These are phyloP conservation scores for Setaria viridis DNA, from an alignment of 202 grass and related monocot genomes.

Conservation along the genomic window DNA sequence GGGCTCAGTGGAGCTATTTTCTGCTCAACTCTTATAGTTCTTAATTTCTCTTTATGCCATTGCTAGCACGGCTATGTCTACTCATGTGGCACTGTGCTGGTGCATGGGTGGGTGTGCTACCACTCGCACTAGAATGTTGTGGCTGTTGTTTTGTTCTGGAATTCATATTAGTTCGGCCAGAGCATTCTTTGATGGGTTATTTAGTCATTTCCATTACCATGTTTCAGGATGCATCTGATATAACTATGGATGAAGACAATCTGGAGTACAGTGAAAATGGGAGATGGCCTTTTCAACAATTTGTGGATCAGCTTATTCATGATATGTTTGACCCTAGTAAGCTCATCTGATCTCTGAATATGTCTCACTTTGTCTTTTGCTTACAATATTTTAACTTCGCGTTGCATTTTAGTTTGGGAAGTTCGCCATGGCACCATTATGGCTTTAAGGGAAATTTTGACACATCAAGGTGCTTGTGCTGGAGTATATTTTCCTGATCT, in stretches of 20 bases:
- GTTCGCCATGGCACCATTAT: constrained; percentile 95
- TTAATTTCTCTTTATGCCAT: constrained; percentile 14
- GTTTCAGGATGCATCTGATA: constrained; percentile 74
- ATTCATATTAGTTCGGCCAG: constrained; percentile 17
- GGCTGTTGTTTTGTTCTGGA: constrained; percentile 29
- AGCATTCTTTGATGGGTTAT: constrained; percentile 33
- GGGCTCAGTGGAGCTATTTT: constrained; percentile 28
- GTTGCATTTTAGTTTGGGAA: constrained; percentile 86
- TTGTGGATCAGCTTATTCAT: constrained; percentile 96
- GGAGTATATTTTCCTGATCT: constrained; percentile 88
- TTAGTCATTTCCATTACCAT: constrained; percentile 43
- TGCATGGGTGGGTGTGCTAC: not conserved
- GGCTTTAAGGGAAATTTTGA: constrained; percentile 99
- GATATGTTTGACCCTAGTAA: constrained; percentile 98
- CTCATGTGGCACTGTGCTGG: constrained; percentile 26
- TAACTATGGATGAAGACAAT: constrained; percentile 70
- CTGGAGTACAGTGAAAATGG: constrained; percentile 74
- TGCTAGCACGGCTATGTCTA: constrained; percentile 16
- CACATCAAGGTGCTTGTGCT: constrained; percentile 93
- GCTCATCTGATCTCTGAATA: constrained; percentile 21
- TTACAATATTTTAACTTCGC: constrained; percentile 45
- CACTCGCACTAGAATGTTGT: not conserved
- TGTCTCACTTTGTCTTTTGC: constrained; percentile 26
- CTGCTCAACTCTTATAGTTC: constrained; percentile 25
- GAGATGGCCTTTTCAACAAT: constrained; percentile 96